Percentiles rank a stretch among this genome's conserved stretches.
phyloP scores from a whole-genome alignment of 2,329 filamentous ascomycete genomes.

The Tolypocladium sp. region DNA sequence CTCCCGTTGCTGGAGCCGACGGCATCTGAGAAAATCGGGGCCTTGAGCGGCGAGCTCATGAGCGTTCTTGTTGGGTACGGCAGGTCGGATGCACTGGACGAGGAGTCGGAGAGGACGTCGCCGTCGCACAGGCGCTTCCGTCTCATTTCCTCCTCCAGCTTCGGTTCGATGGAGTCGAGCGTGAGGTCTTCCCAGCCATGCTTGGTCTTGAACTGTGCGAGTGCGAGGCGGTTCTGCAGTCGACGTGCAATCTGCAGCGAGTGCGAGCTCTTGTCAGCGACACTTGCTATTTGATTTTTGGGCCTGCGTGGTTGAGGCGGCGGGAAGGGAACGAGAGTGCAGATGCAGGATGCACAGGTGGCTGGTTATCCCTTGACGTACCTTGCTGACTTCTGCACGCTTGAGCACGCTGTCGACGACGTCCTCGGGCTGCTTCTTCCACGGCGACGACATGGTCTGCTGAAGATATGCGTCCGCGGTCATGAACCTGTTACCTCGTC shows the following conservation, averaged over 20 bases:
- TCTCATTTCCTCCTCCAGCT: conserved; percentile 69
- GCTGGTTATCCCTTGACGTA: conserved; percentile 27
- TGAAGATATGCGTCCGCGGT: not conserved
- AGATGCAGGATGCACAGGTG: not conserved
- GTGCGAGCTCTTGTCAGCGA: not conserved
- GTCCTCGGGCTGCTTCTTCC: conserved; percentile 54
- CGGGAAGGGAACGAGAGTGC: not conserved
- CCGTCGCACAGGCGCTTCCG: conserved; percentile 60
- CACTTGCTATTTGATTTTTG: not conserved
- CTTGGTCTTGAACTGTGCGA: conserved; percentile 95
- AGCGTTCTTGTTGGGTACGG: conserved; percentile 59
- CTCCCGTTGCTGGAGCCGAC: conserved; percentile 62
- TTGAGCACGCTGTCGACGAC: conserved; percentile 62
- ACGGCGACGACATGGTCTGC: conserved; percentile 47
- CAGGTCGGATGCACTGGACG: conserved; percentile 72
- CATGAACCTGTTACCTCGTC: not conserved
- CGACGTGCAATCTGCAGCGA: conserved; percentile 72
- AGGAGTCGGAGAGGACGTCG: conserved; percentile 78
- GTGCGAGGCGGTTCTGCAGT: conserved; percentile 84
- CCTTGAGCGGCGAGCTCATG: conserved; percentile 79
- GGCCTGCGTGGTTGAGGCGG: not conserved
- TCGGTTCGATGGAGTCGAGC: conserved; percentile 77
- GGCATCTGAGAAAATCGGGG: conserved; percentile 76
- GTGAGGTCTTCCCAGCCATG: conserved; percentile 90
- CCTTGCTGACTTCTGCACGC: conserved; percentile 68